Base-by-base conservation (phyloP, 148 eudicot species). In the Cornus florida region DNA sequence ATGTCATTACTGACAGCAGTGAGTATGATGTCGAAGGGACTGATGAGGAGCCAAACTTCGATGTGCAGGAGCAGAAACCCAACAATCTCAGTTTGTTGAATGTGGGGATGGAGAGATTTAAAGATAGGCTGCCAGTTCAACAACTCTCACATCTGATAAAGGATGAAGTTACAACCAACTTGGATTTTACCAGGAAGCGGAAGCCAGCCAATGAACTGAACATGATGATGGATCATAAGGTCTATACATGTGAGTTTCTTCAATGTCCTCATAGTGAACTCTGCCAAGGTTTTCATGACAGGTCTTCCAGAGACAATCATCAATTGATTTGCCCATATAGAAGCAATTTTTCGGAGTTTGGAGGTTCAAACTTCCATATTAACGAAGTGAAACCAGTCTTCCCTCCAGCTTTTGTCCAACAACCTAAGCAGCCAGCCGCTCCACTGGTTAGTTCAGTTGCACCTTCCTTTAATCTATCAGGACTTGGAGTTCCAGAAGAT, bases 401-500 rank as follows among this genome's bases (percentile, higher is more conserved):
- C 77, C 82, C 81, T 67, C 89, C 83, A 57, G 31, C 78, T 28
- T 72, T 84, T 69, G 86, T 74, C 64, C 84, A 83, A 59, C 84
- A 83, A 59, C 71, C 87, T 28, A 84, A 80, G 71, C 60, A 80
- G 73, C 60, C 81, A 67, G 69, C 73, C 69, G 71, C 71, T 73
- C 66, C 59, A 19, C 67, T 69, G 0, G 65, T 78, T 70, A 75
- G 75, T 41, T 17, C 73, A 32, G 24, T 24, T 38, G 77, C 70
- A 22, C 73, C 83, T 56, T 23, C 86, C 59, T 84, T 82, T 56
- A 82, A 88, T 83, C 50, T 86, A 68, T 41, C 86, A 0, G 88
- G 81, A 16, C 64, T 85, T 11, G 87, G 84, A 72, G 89, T 86
- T 74, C 84, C 91, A 2, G 94, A 89, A 75, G 94, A 91, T 67